Conservation (phyloP, 2,329 filamentous ascomycete genomes). For the Exophiala aquamarina region DNA sequence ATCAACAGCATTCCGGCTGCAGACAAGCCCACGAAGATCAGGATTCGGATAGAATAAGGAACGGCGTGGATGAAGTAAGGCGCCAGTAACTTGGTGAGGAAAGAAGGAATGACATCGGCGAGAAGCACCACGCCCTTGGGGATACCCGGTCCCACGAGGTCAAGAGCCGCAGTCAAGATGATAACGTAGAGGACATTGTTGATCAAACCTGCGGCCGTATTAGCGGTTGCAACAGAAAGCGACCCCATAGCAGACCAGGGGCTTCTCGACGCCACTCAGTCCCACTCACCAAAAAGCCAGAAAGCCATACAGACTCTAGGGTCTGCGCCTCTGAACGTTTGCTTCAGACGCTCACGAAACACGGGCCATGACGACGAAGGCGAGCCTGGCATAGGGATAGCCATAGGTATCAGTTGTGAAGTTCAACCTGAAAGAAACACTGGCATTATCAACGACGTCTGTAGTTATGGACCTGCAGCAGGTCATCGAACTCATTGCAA, state of each 20-base stretch:
- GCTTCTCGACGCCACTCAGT: too few species aligned
- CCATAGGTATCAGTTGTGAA: conserved; percentile 13
- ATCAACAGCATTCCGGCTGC: conserved; percentile 86
- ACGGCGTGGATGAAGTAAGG: conserved; percentile 92
- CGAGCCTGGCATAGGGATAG: conserved; percentile 56
- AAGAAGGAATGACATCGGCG: conserved; percentile 87
- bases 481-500: too few species aligned
- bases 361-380: conserved; percentile 70
- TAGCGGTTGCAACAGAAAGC: too few species aligned
- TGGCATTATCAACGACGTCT: too few species aligned
- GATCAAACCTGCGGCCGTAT: conserved; percentile 79
- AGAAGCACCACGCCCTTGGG: conserved; percentile 93
- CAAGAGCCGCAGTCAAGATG: conserved; percentile 90
- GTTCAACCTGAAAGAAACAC: too few species aligned
- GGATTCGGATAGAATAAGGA: conserved; percentile 73
- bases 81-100: conserved; percentile 80
- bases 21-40: conserved; percentile 73
- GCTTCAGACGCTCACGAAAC: conserved; percentile 65
- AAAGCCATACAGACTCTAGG: conserved; percentile 75
- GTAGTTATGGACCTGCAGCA: too few species aligned
- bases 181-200: conserved; percentile 99
- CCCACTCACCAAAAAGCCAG: conserved; percentile 80
- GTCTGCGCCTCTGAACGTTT: conserved; percentile 67
- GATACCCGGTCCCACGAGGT: conserved; percentile 81
- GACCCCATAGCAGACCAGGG: too few species aligned